Evolutionary conservation across 1,284 basidiomycete genomes (phyloP).

Genomic region (Puccinia novopanici): DNA sequence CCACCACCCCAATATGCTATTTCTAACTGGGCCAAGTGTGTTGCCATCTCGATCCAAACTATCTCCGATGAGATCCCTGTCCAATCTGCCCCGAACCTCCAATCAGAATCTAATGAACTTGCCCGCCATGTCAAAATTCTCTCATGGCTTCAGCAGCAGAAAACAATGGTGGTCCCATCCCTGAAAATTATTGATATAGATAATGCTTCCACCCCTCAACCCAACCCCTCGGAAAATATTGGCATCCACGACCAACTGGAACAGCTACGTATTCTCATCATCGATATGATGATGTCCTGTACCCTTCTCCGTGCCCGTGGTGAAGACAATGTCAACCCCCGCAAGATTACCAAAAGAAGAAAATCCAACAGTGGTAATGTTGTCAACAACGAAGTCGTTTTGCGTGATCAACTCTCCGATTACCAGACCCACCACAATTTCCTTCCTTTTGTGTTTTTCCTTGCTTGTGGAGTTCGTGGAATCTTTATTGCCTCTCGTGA

Average conservation of each 20-base stretch:
- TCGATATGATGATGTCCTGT: constrained; percentile 11
- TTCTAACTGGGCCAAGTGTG: constrained; percentile 4
- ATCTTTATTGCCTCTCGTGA: not conserved
- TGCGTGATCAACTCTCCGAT: not conserved
- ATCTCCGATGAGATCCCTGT: not conserved
- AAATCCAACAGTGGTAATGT: not conserved
- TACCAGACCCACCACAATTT: constrained; percentile 15
- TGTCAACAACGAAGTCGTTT: not conserved
- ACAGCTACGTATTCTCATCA: not conserved
- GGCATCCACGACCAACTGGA: not conserved
- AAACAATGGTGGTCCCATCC: not conserved
- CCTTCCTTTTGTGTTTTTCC: not conserved
- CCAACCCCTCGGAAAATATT: not conserved
- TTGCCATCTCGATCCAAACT: constrained; percentile 2
- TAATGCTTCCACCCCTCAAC: not conserved
- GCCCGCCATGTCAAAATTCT: not conserved
- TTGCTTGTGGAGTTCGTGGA: not conserved
- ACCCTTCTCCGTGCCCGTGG: not conserved
- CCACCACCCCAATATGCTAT: not conserved
- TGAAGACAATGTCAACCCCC: not conserved
- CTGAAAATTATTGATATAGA: not conserved
- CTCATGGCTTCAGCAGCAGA: not conserved
- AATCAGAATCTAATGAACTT: not conserved
- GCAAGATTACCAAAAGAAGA: not conserved
- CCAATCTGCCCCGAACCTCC: not conserved